Evolutionary conservation across 2,329 filamentous ascomycete genomes (phyloP).

Genomic region (Cladophialophora immunda): DNA sequence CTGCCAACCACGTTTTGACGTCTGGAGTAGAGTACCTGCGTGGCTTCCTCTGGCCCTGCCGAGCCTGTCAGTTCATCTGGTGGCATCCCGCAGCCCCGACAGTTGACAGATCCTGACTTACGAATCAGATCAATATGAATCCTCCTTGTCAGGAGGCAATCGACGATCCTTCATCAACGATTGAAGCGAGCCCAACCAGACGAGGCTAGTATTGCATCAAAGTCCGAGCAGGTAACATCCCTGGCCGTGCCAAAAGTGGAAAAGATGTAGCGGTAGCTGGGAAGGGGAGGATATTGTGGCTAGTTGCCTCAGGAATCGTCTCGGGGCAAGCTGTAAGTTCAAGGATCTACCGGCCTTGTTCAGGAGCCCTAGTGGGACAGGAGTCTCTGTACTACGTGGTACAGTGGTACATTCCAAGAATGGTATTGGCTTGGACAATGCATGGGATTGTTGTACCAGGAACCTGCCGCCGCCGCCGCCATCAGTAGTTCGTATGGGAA

Average conservation of each 20-base stretch:
- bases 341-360: not conserved
- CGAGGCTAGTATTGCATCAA: not conserved
- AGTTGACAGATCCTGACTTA: not conserved
- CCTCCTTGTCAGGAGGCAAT: not conserved
- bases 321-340: conserved; percentile 1
- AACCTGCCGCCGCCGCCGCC: not conserved
- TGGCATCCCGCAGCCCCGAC: not conserved
- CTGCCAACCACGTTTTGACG: conserved; percentile 3
- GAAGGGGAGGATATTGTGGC: not conserved
- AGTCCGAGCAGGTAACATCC: not conserved
- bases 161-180: conserved; percentile 6
- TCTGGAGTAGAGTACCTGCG: conserved; percentile 7
- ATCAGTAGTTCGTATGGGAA: not conserved
- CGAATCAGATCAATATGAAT: not conserved
- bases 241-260: not conserved
- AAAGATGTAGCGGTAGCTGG: not conserved
- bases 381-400: not conserved
- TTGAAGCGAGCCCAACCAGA: not conserved
- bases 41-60: not conserved
- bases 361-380: not conserved
- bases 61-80: not conserved
- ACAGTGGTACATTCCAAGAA: conserved; percentile 3
- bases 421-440: not conserved
- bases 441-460: conserved; percentile 3
- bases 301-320: conserved; percentile 6